Evolutionary conservation across 2,329 filamentous ascomycete species (phyloP).

Genomic region (Penicillium palitans): DNA sequence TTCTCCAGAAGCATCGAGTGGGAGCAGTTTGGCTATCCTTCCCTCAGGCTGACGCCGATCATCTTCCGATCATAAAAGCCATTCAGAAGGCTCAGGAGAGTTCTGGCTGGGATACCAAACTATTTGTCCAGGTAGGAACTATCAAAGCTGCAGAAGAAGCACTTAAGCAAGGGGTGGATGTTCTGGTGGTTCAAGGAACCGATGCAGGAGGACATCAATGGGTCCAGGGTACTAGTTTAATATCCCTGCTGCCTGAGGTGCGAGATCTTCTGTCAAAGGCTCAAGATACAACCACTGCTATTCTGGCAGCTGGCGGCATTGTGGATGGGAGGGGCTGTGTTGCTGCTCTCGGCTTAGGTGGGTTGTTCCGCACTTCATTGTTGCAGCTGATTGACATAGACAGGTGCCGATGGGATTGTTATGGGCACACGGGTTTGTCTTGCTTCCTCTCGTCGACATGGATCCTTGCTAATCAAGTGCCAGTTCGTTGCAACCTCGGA

Average conservation of each 20-base stretch:
- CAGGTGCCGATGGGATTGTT: slow-evolving; percentile 24
- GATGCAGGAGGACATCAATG: slow-evolving; percentile 67
- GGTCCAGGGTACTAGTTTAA: slow-evolving; percentile 53
- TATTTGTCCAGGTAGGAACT: slow-evolving; percentile 64
- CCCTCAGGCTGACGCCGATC: slow-evolving; percentile 46
- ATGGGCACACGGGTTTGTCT: slow-evolving; percentile 24
- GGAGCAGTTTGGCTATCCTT: slow-evolving; percentile 69
- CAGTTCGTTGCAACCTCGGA: slow-evolving; percentile 50
- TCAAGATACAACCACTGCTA: slow-evolving; percentile 33
- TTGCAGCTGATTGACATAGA: slow-evolving; percentile 29
- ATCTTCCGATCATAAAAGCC: slow-evolving; percentile 34
- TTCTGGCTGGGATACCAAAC: slow-evolving; percentile 42
- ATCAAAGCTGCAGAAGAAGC: slow-evolving; percentile 56
- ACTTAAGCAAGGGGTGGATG: slow-evolving; percentile 54
- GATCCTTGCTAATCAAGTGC: slow-evolving; percentile 25
- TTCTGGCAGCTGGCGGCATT: slow-evolving; percentile 63
- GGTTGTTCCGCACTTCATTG: slow-evolving; percentile 15
- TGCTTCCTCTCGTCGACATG: background rate
- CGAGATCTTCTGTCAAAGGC: slow-evolving; percentile 44
- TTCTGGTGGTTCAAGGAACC: slow-evolving; percentile 62
- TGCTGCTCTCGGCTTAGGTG: slow-evolving; percentile 57
- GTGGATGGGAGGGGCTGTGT: slow-evolving; percentile 57
- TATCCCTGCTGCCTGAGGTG: slow-evolving; percentile 61
- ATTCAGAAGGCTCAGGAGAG: slow-evolving; percentile 28
- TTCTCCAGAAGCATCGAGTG: slow-evolving; percentile 56